A percentile compares a stretch with the other conserved stretches of the same genome.
These are phyloP conservation scores for Rhizoctonia solani DNA, from an alignment of 1,284 basidiomycete species.

Conservation along the genomic window DNA sequence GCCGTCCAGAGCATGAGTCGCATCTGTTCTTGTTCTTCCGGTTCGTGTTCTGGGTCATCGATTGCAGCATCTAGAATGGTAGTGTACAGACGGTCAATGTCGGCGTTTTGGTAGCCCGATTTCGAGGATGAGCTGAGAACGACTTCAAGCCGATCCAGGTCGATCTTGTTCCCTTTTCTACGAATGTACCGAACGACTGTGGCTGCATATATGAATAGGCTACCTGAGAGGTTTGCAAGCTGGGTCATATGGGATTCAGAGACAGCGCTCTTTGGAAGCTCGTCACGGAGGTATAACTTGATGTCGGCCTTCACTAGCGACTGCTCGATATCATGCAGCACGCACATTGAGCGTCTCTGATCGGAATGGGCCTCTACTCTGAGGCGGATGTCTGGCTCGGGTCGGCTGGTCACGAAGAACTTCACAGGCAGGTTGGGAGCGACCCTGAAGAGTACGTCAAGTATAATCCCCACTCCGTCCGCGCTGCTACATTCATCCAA, in stretches of 20 bases:
- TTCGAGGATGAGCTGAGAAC: not conserved
- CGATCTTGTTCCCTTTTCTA: not conserved
- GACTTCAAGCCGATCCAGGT: not conserved
- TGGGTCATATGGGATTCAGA: not conserved
- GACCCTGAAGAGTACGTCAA: not conserved
- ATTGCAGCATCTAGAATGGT: no score
- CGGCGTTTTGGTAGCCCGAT: not conserved
- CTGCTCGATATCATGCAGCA: slow-evolving; percentile 34
- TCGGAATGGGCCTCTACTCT: not conserved
- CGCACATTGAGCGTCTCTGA: not conserved
- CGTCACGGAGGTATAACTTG: not conserved
- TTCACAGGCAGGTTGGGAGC: no score
- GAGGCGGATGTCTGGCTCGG: slow-evolving; percentile 15
- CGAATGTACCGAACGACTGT: slow-evolving; percentile 20
- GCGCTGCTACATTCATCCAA: not conserved
- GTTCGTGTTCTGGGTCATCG: not conserved
- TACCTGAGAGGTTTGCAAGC: slow-evolving; percentile 11
- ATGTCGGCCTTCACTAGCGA: slow-evolving; percentile 33
- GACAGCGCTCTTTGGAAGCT: not conserved
- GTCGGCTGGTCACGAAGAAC: slow-evolving; percentile 34
- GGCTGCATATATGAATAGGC: slow-evolving; percentile 36
- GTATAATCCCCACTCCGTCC: not conserved
- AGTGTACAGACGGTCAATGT: not conserved
- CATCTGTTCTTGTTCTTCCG: not conserved
- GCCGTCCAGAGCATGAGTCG: not conserved